These are phyloP conservation scores for Gentiana macrophylla DNA, from an alignment of 257 asterid genomes.

Conservation along the genomic window DNA sequence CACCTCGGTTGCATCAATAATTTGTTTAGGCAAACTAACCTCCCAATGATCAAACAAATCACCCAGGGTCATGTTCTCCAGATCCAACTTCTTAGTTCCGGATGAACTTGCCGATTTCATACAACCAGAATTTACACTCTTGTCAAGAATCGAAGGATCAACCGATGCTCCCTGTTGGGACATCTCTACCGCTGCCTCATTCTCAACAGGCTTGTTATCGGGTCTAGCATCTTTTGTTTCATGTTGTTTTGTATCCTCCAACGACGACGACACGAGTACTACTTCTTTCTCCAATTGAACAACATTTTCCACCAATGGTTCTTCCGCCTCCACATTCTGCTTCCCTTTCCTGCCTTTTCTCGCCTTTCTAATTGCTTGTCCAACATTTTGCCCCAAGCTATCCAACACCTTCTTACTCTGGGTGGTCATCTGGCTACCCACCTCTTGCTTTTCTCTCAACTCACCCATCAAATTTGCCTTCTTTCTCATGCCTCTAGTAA, in stretches of 20 bases:
- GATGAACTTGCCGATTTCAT: slow-evolving; percentile 21
- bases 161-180: slow-evolving; percentile 1
- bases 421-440: background rate
- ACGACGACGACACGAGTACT: background rate
- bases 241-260: too few species aligned
- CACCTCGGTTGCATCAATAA: slow-evolving; percentile 46
- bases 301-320: slow-evolving; percentile 1
- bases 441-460: background rate
- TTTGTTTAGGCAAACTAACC: slow-evolving; percentile 44
- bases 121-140: slow-evolving; percentile 3
- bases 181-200: slow-evolving; percentile 2
- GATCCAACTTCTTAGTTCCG: slow-evolving; percentile 23
- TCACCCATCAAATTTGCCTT: slow-evolving; percentile 1
- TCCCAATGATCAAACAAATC: slow-evolving; percentile 62
- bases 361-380: slow-evolving; percentile 3
- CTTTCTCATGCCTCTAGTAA: background rate
- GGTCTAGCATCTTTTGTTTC: background rate
- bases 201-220: background rate
- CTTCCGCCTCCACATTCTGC: slow-evolving; percentile 14
- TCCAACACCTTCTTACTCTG: slow-evolving; percentile 1
- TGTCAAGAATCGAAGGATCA: slow-evolving; percentile 8
- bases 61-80: slow-evolving; percentile 58
- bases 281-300: background rate
- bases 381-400: slow-evolving; percentile 8
- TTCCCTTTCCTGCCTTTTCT: slow-evolving; percentile 26